Base-by-base conservation (phyloP, 1,284 basidiomycete species). In the Sphagnurus paluster region DNA sequence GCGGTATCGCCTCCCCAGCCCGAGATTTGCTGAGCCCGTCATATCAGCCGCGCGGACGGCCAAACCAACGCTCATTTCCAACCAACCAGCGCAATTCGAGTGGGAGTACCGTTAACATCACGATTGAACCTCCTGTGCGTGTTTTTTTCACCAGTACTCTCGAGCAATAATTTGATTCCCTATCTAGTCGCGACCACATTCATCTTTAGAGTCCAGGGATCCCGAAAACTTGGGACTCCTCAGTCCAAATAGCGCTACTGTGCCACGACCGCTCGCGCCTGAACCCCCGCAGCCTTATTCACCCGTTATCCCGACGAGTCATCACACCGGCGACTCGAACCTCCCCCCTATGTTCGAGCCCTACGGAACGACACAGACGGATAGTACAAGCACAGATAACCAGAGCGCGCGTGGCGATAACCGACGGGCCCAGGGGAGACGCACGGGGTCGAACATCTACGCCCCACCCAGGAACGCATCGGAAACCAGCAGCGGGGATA, bases 291-390 rank as follows among this genome's bases (percentile, higher is more conserved):
- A 21, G 16, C 21, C n/a, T n/a, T n/a, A n/a, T n/a, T n/a, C n/a
- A n/a, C 52, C 52, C 6, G 52, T 53, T 10, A 48, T 53, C 21
- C 52, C 52, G n/a, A n/a, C n/a, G n/a, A n/a, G n/a, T n/a, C n/a
- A n/a, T 9, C 42, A 42, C 24, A 14, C 16, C 17, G 21, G 28
- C 9, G 40, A 39, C 21, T 46, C 40, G n/a, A n/a, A n/a, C 23
- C 23, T 30, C 3, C 44, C 44, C 14, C 36, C 14, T 5, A 38
- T 37, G 5, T 46, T 46, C 20, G 44, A 39, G 3, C 37, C 44
- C 0, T 39, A 19, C 17, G 14, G 9, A 4, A 36, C 24, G 7
- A 24, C 36, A n/a, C n/a, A 14, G 5, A 26, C 38, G 5, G 38
- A 29, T 4, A 19, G 24, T 19, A n/a, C 24, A 7, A 37, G 35